A percentile compares a stretch with the other conserved stretches of the same genome.
phyloP scores from a whole-genome alignment of 192 early-diverging fungal species.

The Coemansia sp. region DNA sequence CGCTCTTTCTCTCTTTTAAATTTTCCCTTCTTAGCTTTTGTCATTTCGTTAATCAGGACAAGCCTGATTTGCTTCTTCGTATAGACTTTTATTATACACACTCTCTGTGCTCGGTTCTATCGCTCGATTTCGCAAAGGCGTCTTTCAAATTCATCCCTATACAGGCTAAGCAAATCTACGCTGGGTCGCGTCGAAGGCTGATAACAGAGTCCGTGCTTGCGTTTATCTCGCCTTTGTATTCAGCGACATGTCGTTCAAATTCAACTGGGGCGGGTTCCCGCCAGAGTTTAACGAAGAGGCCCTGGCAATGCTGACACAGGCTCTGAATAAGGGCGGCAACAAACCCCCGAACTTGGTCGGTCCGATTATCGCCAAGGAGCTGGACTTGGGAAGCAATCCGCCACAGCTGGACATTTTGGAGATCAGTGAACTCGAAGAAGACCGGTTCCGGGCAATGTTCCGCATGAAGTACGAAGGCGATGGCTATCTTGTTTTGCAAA shows the following conservation, averaged over 20 bases:
- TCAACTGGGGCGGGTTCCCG: slow-evolving; percentile 94
- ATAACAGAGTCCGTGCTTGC: not conserved
- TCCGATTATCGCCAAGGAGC: slow-evolving; percentile 87
- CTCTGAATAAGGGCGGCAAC: slow-evolving; percentile 88
- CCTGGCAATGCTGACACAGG: slow-evolving; percentile 79
- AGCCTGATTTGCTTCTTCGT: not conserved
- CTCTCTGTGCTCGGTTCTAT: too few species aligned
- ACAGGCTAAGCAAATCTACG: not conserved
- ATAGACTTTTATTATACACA: too few species aligned
- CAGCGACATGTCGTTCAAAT: slow-evolving; percentile 83
- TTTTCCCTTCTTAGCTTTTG: slow-evolving; percentile 4
- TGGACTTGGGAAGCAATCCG: slow-evolving; percentile 93
- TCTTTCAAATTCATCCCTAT: not conserved
- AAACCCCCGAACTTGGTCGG: slow-evolving; percentile 93
- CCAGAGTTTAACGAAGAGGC: slow-evolving; percentile 86
- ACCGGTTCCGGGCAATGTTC: slow-evolving; percentile 95
- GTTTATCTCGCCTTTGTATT: not conserved
- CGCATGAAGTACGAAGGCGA: slow-evolving; percentile 93
- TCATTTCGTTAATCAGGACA: not conserved
- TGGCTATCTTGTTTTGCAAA: slow-evolving; percentile 87
- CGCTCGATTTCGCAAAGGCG: not conserved
- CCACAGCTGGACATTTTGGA: slow-evolving; percentile 98
- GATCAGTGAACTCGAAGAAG: slow-evolving; percentile 92
- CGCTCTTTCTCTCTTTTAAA: too few species aligned
- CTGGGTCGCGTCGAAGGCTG: not conserved